These are phyloP conservation scores for Polytrichum commune DNA, from an alignment of 225 moss, liverwort and hornwort species.

Conservation along the genomic window DNA sequence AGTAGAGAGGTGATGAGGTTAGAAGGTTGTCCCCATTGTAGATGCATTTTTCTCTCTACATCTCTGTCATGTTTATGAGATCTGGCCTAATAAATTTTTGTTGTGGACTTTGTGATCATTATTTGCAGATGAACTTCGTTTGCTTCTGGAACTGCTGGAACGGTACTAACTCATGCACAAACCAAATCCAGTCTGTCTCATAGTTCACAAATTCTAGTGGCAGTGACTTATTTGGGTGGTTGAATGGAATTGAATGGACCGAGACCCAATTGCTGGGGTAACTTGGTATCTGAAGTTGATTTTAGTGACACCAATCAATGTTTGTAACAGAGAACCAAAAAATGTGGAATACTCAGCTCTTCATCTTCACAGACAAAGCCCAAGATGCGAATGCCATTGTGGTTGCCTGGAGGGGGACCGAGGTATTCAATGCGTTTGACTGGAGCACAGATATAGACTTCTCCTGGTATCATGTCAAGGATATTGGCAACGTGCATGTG, in stretches of 20 bases:
- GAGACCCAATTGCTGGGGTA: too few relatives aligned
- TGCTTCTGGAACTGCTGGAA: constrained; percentile 62
- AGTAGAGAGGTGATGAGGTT: too few relatives aligned
- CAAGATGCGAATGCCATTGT: constrained; percentile 56
- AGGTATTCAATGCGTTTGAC: constrained; percentile 31
- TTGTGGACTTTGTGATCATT: too few relatives aligned
- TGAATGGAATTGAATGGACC: too few relatives aligned
- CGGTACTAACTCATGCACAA: constrained; percentile 17
- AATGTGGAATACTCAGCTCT: constrained; percentile 33
- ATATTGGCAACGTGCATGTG: constrained; percentile 31
- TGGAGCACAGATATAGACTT: constrained; percentile 46
- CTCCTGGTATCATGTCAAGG: constrained; percentile 26
- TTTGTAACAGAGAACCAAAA: constrained; percentile 32
- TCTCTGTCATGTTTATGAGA: not conserved
- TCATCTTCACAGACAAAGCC: constrained; percentile 46
- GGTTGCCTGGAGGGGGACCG: constrained; percentile 37
- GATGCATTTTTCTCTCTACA: not conserved
- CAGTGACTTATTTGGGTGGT: not conserved
- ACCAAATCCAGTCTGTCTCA: too few relatives aligned
- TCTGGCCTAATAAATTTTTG: not conserved
- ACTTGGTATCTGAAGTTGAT: too few relatives aligned
- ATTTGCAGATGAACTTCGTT: constrained; percentile 67
- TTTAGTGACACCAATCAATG: too few relatives aligned
- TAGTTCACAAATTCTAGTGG: not conserved
- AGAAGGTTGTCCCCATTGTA: too few relatives aligned